Evolutionary conservation across 305 asterid species (phyloP).

Genomic region (Fraxinus baroniana): DNA sequence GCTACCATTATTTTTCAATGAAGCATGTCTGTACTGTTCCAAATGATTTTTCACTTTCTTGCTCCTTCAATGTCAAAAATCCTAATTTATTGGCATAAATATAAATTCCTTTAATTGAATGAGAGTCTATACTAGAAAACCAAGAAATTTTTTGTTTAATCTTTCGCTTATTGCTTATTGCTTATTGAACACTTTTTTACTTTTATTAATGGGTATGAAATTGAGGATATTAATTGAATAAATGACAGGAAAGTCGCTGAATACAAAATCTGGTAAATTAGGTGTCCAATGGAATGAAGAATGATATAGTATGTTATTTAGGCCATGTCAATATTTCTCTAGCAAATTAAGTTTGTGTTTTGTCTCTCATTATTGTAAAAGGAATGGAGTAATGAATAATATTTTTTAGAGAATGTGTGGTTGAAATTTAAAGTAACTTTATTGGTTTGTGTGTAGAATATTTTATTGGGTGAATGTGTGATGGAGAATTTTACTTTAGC

Average conservation of each 20-base stretch:
- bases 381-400: no score
- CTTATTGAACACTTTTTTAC: neutral
- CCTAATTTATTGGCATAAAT: neutral
- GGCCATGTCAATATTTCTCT: neutral
- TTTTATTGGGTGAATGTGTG: no score
- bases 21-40: neutral
- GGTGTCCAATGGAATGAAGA: neutral
- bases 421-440: no score
- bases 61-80: neutral
- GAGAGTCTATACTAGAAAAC: neutral
- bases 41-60: neutral
- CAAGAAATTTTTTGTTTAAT: neutral
- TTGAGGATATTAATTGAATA: neutral
- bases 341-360: neutral
- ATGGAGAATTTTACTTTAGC: no score
- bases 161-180: neutral
- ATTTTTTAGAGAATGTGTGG: no score
- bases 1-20: neutral
- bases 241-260: neutral
- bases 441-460: no score
- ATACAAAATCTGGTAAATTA: neutral
- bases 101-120: neutral
- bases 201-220: neutral
- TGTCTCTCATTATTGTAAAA: no score
- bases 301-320: neutral